Evolutionary conservation across 768 basidiomycete species (phyloP).

Genomic region (Lentinula guzmanii): DNA sequence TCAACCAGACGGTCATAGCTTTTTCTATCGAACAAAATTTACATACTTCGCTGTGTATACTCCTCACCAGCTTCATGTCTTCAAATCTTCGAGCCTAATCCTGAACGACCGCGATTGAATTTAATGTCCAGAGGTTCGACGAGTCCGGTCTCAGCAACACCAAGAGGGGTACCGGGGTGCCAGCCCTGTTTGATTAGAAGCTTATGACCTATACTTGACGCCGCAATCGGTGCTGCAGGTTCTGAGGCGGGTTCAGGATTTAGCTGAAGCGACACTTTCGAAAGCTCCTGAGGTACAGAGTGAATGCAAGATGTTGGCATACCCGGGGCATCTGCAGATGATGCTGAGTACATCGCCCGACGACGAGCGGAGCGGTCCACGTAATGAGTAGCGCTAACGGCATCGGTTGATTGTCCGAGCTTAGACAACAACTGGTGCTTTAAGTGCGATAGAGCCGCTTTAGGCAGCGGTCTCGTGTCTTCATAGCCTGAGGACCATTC

Average conservation of each 20-base stretch:
- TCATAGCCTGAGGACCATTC: background rate
- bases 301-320: background rate
- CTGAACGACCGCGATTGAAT: slow-evolving; percentile 34
- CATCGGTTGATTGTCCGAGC: slow-evolving; percentile 28
- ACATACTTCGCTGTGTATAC: background rate
- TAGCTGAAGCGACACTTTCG: slow-evolving; percentile 13
- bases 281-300: slow-evolving; percentile 11
- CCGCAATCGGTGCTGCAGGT: slow-evolving; percentile 42
- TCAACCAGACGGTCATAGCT: no score
- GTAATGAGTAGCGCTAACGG: slow-evolving; percentile 29
- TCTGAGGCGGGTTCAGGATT: slow-evolving; percentile 23
- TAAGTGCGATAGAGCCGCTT: slow-evolving; percentile 56
- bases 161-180: slow-evolving; percentile 60
- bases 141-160: slow-evolving; percentile 26
- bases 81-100: slow-evolving; percentile 41
- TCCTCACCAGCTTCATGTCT: background rate
- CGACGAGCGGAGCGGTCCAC: slow-evolving; percentile 69
- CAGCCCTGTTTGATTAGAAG: slow-evolving; percentile 73
- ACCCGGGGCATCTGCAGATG: slow-evolving; percentile 50
- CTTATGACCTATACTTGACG: slow-evolving; percentile 61
- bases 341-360: slow-evolving; percentile 49
- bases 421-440: slow-evolving; percentile 54
- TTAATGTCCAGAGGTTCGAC: slow-evolving; percentile 44
- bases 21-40: no score
- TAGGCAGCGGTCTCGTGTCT: background rate